These are phyloP conservation scores for Pestalotiopsis sp. DNA, from an alignment of 2,329 filamentous ascomycete genomes.

Conservation along the genomic window DNA sequence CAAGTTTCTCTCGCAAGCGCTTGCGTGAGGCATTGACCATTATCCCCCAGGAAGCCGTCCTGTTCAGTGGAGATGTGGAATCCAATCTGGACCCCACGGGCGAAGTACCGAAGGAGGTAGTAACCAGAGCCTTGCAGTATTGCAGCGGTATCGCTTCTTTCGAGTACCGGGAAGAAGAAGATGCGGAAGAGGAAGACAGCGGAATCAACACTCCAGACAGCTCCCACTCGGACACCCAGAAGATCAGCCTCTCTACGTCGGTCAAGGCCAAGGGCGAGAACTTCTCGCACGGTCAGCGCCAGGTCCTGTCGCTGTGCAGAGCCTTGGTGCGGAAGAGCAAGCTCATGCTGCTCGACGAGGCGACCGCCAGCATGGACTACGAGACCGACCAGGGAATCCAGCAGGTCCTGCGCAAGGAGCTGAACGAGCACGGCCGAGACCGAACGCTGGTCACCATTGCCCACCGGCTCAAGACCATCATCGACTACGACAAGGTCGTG, in stretches of 20 bases:
- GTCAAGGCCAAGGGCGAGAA: constrained; percentile 57
- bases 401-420: constrained; percentile 50
- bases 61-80: constrained; percentile 53
- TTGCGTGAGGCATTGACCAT: constrained; percentile 58
- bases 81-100: constrained; percentile 68
- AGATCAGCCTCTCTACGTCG: constrained; percentile 42
- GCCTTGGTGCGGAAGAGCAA: constrained; percentile 57
- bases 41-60: constrained; percentile 60
- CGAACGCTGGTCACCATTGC: constrained; percentile 60
- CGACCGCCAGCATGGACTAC: constrained; percentile 61
- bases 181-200: constrained; percentile 20
- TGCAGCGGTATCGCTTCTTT: constrained; percentile 59
- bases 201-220: not conserved
- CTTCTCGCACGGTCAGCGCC: constrained; percentile 59
- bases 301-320: constrained; percentile 59
- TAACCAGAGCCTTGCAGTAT: constrained; percentile 62
- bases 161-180: constrained; percentile 25
- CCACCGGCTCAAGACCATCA: constrained; percentile 58
- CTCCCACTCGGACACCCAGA: constrained; percentile 18
- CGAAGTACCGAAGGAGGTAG: constrained; percentile 51
- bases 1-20: constrained; percentile 48
- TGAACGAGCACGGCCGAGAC: constrained; percentile 43
- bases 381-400: constrained; percentile 59
- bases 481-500: constrained; percentile 60
- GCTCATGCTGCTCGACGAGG: constrained; percentile 59